Evolutionary conservation across 2,329 filamentous ascomycete species (phyloP), one percentile per base, ranked within the genome.

Genomic region (Fusarium sterilihyphosum): DNA sequence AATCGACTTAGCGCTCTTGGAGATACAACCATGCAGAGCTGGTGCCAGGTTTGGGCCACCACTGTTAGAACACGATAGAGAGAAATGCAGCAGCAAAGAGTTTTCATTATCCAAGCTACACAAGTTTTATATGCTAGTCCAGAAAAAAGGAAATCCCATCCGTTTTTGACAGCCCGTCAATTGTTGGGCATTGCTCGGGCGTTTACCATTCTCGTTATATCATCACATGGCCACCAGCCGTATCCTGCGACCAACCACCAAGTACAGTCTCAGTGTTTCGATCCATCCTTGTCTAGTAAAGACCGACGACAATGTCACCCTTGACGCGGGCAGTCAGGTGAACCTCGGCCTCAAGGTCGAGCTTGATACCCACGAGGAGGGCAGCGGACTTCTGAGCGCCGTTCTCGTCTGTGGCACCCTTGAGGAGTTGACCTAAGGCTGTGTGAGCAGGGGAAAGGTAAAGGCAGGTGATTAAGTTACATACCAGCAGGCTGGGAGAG

Each of bases 261-360:
- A 41, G 47, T 35, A n/a, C 9, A 68, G 20, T 41, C 24, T 56
- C 37, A 43, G 24, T 29, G 35, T 43, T 43, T 63, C 41, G 47
- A 67, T 57, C 31, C 40, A 16, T 33, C 24, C 29, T 10, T 46
- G 49, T 47, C 65, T 78, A 79, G 76, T 79, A 79, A 35, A 79
- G 77, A 54, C 77, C 77, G 52, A 91, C 86, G 26, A 87, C 86
- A 76, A 91, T 90, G 79, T 91, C 89, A 85, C 89, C 89, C 53
- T 88, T 84, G 69, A 91, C 84, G 59, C 89, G 82, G 56, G 89
- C 89, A 24, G 89, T 91, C 72, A 91, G 81, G 79, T 91, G 88
- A 49, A 91, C 87, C 79, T 91, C 89, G 20, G 89, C 89, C 79
- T 91, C 89, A 26, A 91, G 81, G 78, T 91, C 89, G 41, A 91